Evolutionary conservation across 179 eudicot species (phyloP).

Genomic region (Gypsophila paniculata): DNA sequence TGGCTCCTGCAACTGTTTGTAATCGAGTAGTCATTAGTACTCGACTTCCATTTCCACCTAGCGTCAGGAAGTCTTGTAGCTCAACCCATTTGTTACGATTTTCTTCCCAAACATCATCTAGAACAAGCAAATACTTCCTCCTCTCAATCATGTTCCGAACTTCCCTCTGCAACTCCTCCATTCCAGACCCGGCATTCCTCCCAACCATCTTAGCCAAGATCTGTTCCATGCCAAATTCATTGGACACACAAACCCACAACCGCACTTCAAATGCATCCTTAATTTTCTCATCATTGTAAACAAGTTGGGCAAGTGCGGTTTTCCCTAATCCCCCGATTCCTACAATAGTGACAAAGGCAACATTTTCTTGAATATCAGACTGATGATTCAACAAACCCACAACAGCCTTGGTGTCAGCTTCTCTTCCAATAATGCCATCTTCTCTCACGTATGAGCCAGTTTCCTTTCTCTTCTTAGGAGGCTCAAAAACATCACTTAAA

Average conservation of each 20-base stretch:
- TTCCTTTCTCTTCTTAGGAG: background rate
- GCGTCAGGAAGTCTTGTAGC: background rate
- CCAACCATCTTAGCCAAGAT: constrained; percentile 16
- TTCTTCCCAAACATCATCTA: constrained; percentile 28
- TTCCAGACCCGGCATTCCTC: background rate
- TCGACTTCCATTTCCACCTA: constrained; percentile 20
- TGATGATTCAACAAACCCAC: constrained; percentile 6
- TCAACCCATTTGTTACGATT: constrained; percentile 18
- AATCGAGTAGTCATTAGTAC: constrained; percentile 21
- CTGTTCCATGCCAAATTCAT: background rate
- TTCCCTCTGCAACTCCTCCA: constrained; percentile 1
- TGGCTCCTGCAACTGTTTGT: constrained; percentile 5
- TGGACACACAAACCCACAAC: constrained; percentile 23
- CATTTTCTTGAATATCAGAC: background rate
- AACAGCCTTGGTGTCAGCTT: constrained; percentile 13
- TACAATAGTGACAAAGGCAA: constrained; percentile 16
- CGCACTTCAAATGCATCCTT: background rate
- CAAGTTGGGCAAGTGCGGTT: constrained; percentile 32
- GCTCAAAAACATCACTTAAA: constrained; percentile 12
- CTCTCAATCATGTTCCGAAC: constrained; percentile 11
- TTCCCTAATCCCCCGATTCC: constrained; percentile 29
- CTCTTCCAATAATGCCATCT: constrained; percentile 25
- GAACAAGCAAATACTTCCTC: constrained; percentile 10
- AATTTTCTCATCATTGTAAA: constrained; percentile 21
- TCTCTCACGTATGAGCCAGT: constrained; percentile 14